Evolutionary conservation across 2,329 filamentous ascomycete genomes (phyloP).

Genomic region (Dactylonectria estremocensis): DNA sequence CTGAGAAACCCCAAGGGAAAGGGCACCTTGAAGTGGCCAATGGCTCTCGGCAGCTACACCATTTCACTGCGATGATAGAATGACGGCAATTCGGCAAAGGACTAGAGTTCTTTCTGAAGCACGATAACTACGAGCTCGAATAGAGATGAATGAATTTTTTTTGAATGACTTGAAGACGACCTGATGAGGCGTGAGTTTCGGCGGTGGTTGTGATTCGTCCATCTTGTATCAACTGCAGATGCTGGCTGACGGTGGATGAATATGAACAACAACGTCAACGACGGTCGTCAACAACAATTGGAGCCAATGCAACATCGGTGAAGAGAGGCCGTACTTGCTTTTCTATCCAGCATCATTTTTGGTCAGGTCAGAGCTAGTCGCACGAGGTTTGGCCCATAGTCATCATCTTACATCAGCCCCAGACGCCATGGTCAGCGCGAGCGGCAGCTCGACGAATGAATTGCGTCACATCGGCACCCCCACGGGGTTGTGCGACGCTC

Average conservation of each 20-base stretch:
- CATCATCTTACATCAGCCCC: constrained; percentile 18
- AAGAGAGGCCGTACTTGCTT: neutral
- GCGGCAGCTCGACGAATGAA: constrained; percentile 10
- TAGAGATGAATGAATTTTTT: constrained; percentile 8
- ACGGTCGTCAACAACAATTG: too few species aligned
- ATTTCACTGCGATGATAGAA: constrained; percentile 19
- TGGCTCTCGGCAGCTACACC: constrained; percentile 12
- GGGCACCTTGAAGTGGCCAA: constrained; percentile 18
- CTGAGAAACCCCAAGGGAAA: constrained; percentile 16
- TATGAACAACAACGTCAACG: too few species aligned
- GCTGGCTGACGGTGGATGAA: neutral
- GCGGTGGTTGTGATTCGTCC: neutral
- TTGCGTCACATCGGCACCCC: constrained; percentile 8
- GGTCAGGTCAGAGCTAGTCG: neutral
- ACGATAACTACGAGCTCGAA: constrained; percentile 18
- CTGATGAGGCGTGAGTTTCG: neutral
- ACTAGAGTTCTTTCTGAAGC: constrained; percentile 10
- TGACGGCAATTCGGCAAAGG: constrained; percentile 1
- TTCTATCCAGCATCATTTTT: neutral
- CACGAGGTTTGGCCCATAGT: neutral
- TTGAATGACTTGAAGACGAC: neutral
- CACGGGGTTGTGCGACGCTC: constrained; percentile 1
- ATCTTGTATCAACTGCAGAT: neutral
- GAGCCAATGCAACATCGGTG: too few species aligned
- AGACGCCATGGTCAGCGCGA: neutral